phyloP scores from a whole-genome alignment of 192 early-diverging fungal genomes.

The Dissophora ornata region DNA sequence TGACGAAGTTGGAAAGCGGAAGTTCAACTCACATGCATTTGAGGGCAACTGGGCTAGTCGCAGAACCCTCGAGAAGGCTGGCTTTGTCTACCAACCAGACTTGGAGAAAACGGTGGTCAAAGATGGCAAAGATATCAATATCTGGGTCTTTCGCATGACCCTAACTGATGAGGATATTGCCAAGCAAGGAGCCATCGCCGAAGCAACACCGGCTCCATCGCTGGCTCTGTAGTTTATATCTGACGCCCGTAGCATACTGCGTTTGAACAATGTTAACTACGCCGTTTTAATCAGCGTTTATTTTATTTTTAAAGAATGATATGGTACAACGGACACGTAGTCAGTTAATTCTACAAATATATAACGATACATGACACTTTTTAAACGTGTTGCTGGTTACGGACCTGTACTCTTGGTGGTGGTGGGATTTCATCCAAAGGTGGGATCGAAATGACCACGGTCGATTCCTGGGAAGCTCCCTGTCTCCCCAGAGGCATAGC shows the following conservation, averaged over 20 bases:
- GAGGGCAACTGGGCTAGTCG: conserved; percentile 38
- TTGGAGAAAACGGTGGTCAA: not conserved
- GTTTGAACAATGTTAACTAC: no score
- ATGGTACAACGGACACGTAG: not conserved
- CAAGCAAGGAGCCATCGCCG: not conserved
- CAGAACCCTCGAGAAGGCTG: conserved; percentile 36
- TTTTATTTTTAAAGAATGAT: not conserved
- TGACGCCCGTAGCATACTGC: no score
- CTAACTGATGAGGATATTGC: conserved; percentile 21
- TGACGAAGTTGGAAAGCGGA: conserved; percentile 40
- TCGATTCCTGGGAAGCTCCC: no score
- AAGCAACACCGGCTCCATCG: conserved; percentile 16
- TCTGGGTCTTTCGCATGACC: conserved; percentile 22
- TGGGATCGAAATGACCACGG: conserved; percentile 1
- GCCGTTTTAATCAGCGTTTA: no score
- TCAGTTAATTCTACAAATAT: no score
- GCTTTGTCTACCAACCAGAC: conserved; percentile 28
- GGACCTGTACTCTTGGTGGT: not conserved
- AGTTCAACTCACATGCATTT: conserved; percentile 28
- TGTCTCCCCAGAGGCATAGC: no score
- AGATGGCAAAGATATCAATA: not conserved
- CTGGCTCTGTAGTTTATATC: not conserved
- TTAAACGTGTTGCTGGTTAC: not conserved
- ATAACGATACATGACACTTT: no score
- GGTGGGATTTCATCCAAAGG: conserved; percentile 3